phyloP scores from a whole-genome alignment of 2,329 filamentous ascomycete species.

The Alternaria sp. region DNA sequence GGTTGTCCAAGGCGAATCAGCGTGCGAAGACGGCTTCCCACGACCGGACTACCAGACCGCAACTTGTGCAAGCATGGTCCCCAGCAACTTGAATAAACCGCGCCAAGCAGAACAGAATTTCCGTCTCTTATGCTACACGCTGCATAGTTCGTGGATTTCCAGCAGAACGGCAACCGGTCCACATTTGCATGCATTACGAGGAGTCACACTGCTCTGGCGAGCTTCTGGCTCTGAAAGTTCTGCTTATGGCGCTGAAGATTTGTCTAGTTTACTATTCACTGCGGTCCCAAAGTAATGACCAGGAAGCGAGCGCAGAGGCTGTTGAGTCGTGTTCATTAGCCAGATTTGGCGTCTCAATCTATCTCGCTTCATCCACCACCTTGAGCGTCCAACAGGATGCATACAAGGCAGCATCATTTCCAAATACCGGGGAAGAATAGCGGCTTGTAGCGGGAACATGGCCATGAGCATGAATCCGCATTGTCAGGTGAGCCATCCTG shows the following conservation, averaged over 20 bases:
- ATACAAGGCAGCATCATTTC: slow-evolving; percentile 21
- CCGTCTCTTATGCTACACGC: slow-evolving; percentile 9
- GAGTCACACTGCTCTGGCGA: slow-evolving; percentile 28
- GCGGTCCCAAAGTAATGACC: slow-evolving; percentile 11
- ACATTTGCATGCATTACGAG: slow-evolving; percentile 21
- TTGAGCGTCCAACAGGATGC: slow-evolving; percentile 20
- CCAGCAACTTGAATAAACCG: slow-evolving; percentile 26
- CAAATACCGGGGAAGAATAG: slow-evolving; percentile 28
- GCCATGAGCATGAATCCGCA: slow-evolving; percentile 33
- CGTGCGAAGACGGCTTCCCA: slow-evolving; percentile 31
- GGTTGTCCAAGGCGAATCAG: slow-evolving; percentile 42
- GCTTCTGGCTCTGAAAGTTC: slow-evolving; percentile 23
- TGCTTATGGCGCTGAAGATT: slow-evolving; percentile 24
- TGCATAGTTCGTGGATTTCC: slow-evolving; percentile 18
- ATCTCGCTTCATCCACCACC: slow-evolving; percentile 3
- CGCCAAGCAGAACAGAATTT: slow-evolving; percentile 30
- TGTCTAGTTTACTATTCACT: slow-evolving; percentile 15
- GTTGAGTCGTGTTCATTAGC: slow-evolving; percentile 8
- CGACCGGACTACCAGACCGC: slow-evolving; percentile 32
- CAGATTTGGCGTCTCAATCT: slow-evolving; percentile 7
- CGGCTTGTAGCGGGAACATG: slow-evolving; percentile 19
- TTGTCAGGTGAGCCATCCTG: slow-evolving; percentile 47
- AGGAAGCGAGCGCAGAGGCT: slow-evolving; percentile 5
- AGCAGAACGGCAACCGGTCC: slow-evolving; percentile 26
- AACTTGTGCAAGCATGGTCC: slow-evolving; percentile 37